A percentile compares a stretch with the other conserved stretches of the same genome.
Conservation (phyloP, 1,284 basidiomycete genomes). For the Ustilago loliicola region DNA sequence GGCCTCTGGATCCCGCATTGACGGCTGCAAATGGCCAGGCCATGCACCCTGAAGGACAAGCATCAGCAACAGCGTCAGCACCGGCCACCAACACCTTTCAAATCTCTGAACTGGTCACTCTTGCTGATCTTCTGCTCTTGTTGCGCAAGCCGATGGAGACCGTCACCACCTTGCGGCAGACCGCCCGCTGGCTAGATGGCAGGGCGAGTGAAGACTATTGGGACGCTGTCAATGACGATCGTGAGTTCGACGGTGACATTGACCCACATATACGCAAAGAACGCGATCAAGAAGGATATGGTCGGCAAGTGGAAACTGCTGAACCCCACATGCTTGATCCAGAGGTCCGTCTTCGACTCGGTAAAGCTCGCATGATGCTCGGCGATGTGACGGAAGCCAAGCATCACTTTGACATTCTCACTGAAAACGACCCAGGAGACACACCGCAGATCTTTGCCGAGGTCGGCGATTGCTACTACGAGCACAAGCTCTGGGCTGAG, state of each 20-base stretch:
- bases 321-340: conserved; percentile 79
- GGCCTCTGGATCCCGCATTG: conserved; percentile 30
- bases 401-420: conserved; percentile 71
- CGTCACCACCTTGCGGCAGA: conserved; percentile 79
- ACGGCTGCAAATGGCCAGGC: conserved; percentile 13
- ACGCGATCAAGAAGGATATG: conserved; percentile 65
- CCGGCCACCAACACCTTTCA: conserved; percentile 55
- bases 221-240: conserved; percentile 81
- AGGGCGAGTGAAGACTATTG: conserved; percentile 81
- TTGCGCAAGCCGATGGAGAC: conserved; percentile 80
- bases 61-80: conserved; percentile 7
- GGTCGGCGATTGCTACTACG: conserved; percentile 61
- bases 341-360: conserved; percentile 86
- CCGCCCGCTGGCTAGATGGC: conserved; percentile 90
- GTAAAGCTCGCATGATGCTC: conserved; percentile 84
- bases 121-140: conserved; percentile 85
- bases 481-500: conserved; percentile 56
- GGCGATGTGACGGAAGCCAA: conserved; percentile 85
- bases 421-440: conserved; percentile 52
- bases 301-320: conserved; percentile 67
- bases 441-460: conserved; percentile 56
- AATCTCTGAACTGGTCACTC: conserved; percentile 75
- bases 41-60: neutral
- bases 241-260: conserved; percentile 80
- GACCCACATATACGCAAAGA: conserved; percentile 43